Conservation (phyloP, 1,284 basidiomycete genomes). For the Psilocybe mexicana region DNA sequence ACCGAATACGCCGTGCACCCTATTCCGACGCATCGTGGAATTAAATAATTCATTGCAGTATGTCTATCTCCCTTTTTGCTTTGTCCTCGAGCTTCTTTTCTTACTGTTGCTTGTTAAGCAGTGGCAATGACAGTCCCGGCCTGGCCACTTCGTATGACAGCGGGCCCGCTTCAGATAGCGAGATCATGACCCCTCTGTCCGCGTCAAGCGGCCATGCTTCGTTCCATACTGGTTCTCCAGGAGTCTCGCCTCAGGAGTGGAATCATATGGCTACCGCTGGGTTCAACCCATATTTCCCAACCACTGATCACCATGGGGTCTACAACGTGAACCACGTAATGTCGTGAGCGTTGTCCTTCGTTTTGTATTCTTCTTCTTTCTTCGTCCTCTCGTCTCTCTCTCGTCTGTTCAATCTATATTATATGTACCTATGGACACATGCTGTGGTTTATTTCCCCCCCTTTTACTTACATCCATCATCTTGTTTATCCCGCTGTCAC, state of each 20-base stretch:
- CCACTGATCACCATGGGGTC: constrained; percentile 51
- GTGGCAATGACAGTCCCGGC: constrained; percentile 48
- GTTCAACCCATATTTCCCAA: constrained; percentile 72
- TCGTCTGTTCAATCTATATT: not conserved
- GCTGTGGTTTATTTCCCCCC: not conserved
- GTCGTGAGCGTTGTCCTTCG: constrained; percentile 35
- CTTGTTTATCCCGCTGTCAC: constrained; percentile 13
- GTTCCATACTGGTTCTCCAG: constrained; percentile 43
- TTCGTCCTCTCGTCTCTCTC: constrained; percentile 6
- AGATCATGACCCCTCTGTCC: constrained; percentile 68
- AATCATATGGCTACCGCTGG: constrained; percentile 51
- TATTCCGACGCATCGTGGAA: constrained; percentile 62
- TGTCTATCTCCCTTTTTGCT: constrained; percentile 31
- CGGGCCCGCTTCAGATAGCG: constrained; percentile 56
- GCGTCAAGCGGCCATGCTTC: constrained; percentile 57
- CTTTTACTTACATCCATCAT: constrained; percentile 6
- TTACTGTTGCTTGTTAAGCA: constrained; percentile 27
- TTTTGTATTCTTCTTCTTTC: constrained; percentile 7
- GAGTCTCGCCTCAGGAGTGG: constrained; percentile 61
- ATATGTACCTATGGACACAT: constrained; percentile 10
- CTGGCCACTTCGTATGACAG: constrained; percentile 41
- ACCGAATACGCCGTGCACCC: constrained; percentile 50
- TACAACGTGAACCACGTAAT: constrained; percentile 52
- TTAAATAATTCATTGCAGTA: constrained; percentile 68
- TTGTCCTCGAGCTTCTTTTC: constrained; percentile 4